phyloP scores from a whole-genome alignment of 176 grass and related monocot genomes.

The Elaeis guineensis region DNA sequence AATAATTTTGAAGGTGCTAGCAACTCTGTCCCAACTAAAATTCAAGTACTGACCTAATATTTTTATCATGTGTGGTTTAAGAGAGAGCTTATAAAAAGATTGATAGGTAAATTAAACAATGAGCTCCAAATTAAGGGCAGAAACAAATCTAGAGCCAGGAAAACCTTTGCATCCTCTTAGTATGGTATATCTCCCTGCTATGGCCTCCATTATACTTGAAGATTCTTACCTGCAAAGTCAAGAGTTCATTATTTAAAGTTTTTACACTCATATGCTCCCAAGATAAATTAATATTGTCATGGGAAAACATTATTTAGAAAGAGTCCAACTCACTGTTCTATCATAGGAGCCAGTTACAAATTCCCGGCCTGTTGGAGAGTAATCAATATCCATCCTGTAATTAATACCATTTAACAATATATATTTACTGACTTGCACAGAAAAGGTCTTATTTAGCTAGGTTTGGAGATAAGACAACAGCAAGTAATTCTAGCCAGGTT shows the following conservation, averaged over 20 bases:
- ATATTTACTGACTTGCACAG: too few species aligned
- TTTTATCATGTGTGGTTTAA: too few species aligned
- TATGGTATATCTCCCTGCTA: slow-evolving; percentile 99
- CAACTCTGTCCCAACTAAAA: too few species aligned
- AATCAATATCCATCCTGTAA: slow-evolving; percentile 99
- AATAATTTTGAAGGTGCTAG: too few species aligned
- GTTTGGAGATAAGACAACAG: neutral
- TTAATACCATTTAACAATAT: neutral
- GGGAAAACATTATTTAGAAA: neutral
- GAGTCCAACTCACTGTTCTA: slow-evolving; percentile 52
- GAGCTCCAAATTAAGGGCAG: neutral
- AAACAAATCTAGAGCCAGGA: slow-evolving; percentile 2
- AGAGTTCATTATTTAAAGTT: too few species aligned
- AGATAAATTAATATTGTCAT: neutral
- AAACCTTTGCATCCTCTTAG: slow-evolving; percentile 99
- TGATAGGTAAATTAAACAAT: neutral
- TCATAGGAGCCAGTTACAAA: slow-evolving; percentile 98
- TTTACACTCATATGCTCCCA: too few species aligned
- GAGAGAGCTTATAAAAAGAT: neutral
- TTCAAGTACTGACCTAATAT: too few species aligned
- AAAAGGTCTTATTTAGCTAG: too few species aligned
- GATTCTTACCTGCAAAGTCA: slow-evolving; percentile 52
- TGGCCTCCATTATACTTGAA: slow-evolving; percentile 73
- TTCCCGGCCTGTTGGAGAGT: slow-evolving; percentile 87
- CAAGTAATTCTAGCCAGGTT: neutral